Evolutionary conservation across 345 rosid species (phyloP).

Genomic region (Brassica incana): DNA sequence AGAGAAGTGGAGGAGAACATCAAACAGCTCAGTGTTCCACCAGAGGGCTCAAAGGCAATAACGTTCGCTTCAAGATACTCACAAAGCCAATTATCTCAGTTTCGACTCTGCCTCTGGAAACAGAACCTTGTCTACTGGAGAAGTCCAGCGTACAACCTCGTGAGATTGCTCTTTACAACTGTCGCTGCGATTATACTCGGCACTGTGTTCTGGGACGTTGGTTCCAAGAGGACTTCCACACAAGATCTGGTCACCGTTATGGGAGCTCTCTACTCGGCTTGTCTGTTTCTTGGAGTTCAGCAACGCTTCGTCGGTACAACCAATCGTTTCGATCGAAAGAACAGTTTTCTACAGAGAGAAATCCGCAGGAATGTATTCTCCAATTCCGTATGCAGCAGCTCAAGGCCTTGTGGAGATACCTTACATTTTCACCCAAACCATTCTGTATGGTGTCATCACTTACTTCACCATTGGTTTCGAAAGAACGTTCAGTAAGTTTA

Average conservation of each 20-base stretch:
- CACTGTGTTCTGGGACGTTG: constrained; percentile 77
- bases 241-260: constrained; percentile 60
- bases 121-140: constrained; percentile 93
- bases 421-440: constrained; percentile 65
- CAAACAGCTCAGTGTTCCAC: constrained; percentile 54
- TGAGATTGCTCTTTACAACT: constrained; percentile 61
- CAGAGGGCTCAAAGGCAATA: constrained; percentile 63
- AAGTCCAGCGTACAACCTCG: constrained; percentile 80
- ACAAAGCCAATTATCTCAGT: constrained; percentile 53
- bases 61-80: constrained; percentile 58
- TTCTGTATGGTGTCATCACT: constrained; percentile 73
- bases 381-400: constrained; percentile 72
- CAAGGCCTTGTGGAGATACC: constrained; percentile 97
- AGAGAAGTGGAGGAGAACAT: constrained; percentile 75
- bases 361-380: constrained; percentile 87
- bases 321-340: constrained; percentile 83
- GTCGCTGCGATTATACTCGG: constrained; percentile 69
- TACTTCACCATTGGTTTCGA: constrained; percentile 84
- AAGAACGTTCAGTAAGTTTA: constrained; percentile 69
- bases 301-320: constrained; percentile 88
- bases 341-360: constrained; percentile 88
- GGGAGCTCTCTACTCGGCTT: constrained; percentile 88
- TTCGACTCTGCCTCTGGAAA: constrained; percentile 74
- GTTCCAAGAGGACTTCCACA: constrained; percentile 58
- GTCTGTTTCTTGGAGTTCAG: constrained; percentile 87